phyloP scores from a whole-genome alignment of 495 filamentous ascomycete genomes.

The Viridothelium virens region DNA sequence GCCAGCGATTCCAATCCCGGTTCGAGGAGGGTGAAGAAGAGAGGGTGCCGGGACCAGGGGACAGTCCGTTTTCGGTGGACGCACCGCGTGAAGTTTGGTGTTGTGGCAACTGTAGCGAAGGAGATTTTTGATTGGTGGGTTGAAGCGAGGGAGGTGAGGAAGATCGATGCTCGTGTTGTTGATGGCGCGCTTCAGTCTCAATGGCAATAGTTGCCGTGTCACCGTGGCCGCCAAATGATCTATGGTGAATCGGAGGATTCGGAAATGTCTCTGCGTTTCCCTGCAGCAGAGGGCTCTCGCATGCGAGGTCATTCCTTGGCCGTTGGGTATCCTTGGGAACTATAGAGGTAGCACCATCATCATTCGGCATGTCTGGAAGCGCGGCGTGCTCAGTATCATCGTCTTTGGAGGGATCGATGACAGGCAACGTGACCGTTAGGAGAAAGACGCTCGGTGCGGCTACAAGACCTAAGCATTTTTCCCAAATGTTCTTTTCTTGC shows the following conservation, averaged over 20 bases:
- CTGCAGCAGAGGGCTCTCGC: neutral
- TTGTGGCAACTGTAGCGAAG: neutral
- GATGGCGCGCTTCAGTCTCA: constrained; percentile 29
- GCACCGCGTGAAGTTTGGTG: neutral
- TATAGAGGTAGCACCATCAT: neutral
- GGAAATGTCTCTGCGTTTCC: neutral
- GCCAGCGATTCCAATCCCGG: constrained; percentile 78
- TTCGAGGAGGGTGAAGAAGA: neutral
- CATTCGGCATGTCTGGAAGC: neutral
- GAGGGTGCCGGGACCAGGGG: neutral
- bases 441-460: constrained; percentile 85
- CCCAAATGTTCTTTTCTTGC: constrained; percentile 66
- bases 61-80: neutral
- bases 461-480: constrained; percentile 66
- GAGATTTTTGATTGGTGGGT: neutral
- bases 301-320: neutral
- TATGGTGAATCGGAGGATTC: neutral
- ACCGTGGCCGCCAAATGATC: constrained; percentile 10
- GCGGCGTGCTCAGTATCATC: constrained; percentile 40
- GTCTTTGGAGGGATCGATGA: constrained; percentile 60
- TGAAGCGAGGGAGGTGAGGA: neutral
- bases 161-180: constrained; percentile 14
- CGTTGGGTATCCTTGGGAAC: neutral
- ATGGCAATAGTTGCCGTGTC: constrained; percentile 16
- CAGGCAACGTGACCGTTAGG: constrained; percentile 85